Evolutionary conservation across 176 grass and related monocot species (phyloP).

Genomic region (Pontederia crassipes): DNA sequence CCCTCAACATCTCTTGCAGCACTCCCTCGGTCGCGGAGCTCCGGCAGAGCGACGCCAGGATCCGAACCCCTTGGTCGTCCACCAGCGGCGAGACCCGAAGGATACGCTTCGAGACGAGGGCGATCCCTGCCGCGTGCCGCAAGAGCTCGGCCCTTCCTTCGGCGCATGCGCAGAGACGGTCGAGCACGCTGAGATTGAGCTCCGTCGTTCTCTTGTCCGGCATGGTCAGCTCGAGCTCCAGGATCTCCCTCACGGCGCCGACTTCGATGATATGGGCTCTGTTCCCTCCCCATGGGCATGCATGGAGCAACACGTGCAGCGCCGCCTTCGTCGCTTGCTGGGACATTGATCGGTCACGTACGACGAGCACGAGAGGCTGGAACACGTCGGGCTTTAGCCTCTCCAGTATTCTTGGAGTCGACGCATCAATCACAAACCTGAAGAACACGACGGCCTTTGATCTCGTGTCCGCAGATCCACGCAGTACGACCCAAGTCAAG

Average conservation of each 20-base stretch:
- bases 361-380: conserved; percentile 34
- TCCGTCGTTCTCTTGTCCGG: conserved; percentile 53
- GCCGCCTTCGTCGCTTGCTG: conserved; percentile 39
- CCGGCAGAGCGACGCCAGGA: conserved; percentile 40
- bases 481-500: too few relatives aligned
- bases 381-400: conserved; percentile 37
- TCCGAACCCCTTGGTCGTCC: conserved; percentile 55
- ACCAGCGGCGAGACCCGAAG: conserved; percentile 43
- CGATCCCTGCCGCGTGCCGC: conserved; percentile 49
- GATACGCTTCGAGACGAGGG: conserved; percentile 47
- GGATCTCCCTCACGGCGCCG: conserved; percentile 34
- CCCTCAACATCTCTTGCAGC: conserved; percentile 71
- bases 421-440: conserved; percentile 28
- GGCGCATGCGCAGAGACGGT: conserved; percentile 68
- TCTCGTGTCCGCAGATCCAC: too few relatives aligned
- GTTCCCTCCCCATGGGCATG: conserved; percentile 53
- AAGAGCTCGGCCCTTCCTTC: conserved; percentile 64
- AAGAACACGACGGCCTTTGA: conserved; percentile 34
- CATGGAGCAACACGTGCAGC: conserved; percentile 36
- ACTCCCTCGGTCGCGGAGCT: conserved; percentile 40
- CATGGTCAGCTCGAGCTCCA: conserved; percentile 54
- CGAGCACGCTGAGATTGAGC: conserved; percentile 45
- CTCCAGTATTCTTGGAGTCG: conserved; percentile 27
- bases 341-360: conserved; percentile 38
- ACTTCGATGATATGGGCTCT: conserved; percentile 47